phyloP scores from a whole-genome alignment of 345 rosid species.

The Arabis hirsuta region DNA sequence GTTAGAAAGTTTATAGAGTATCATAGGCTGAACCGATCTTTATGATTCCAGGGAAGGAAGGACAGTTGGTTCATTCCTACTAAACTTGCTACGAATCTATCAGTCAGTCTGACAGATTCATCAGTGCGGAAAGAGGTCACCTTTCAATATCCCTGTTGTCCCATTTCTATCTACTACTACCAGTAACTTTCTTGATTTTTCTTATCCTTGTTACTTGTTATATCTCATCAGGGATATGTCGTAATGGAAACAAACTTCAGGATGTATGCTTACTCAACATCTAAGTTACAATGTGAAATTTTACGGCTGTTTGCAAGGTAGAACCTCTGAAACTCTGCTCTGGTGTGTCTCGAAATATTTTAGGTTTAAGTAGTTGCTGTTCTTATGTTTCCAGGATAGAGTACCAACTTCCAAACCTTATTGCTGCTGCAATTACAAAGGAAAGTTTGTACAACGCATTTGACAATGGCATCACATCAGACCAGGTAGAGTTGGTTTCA shows the following conservation, averaged over 20 bases:
- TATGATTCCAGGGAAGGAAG: slow-evolving; percentile 76
- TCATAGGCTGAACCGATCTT: slow-evolving; percentile 18
- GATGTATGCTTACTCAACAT: slow-evolving; percentile 87
- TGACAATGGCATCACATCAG: slow-evolving; percentile 89
- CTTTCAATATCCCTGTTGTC: neutral
- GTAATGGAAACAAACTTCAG: slow-evolving; percentile 96
- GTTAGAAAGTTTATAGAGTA: slow-evolving; percentile 9
- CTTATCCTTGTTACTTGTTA: slow-evolving; percentile 20
- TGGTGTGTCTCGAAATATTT: slow-evolving; percentile 17
- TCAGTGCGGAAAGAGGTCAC: slow-evolving; percentile 81
- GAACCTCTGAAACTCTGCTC: slow-evolving; percentile 12
- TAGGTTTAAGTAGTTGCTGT: slow-evolving; percentile 21
- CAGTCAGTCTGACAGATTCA: slow-evolving; percentile 88
- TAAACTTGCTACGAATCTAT: slow-evolving; percentile 84
- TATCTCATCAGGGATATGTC: slow-evolving; percentile 72
- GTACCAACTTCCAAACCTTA: slow-evolving; percentile 94
- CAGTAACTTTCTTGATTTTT: slow-evolving; percentile 17
- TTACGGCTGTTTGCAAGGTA: slow-evolving; percentile 94
- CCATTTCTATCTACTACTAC: slow-evolving; percentile 12
- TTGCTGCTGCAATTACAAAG: slow-evolving; percentile 87
- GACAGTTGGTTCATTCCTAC: slow-evolving; percentile 98
- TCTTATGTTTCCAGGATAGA: slow-evolving; percentile 67
- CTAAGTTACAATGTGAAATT: slow-evolving; percentile 92
- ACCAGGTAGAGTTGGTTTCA: slow-evolving; percentile 59
- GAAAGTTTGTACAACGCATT: slow-evolving; percentile 89